Percentiles rank a stretch among this genome's conserved stretches.
phyloP scores from a whole-genome alignment of 2,329 filamentous ascomycete genomes.

The Aureobasidium mangrovei region DNA sequence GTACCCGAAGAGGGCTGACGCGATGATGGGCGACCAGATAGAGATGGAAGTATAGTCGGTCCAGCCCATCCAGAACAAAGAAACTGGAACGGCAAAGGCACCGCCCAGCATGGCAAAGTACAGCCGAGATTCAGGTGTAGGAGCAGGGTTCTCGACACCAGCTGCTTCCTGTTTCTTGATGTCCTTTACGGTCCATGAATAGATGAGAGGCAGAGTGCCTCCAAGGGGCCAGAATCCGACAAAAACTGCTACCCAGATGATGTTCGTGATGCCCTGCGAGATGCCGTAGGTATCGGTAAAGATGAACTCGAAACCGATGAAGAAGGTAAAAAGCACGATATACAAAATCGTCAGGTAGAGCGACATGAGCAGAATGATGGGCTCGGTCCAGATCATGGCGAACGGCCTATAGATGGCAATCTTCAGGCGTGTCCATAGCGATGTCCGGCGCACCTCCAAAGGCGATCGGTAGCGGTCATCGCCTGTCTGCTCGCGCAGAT shows the following conservation, averaged over 20 bases:
- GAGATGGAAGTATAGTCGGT: constrained; percentile 27
- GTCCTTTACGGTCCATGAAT: constrained; percentile 14
- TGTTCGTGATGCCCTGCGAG: constrained; percentile 33
- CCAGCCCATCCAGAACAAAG: constrained; percentile 42
- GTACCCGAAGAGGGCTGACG: constrained; percentile 37
- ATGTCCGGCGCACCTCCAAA: constrained; percentile 17
- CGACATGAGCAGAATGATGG: constrained; percentile 39
- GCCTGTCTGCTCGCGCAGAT: constrained; percentile 24
- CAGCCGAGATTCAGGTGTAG: constrained; percentile 31
- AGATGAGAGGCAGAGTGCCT: constrained; percentile 10
- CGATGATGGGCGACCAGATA: constrained; percentile 39
- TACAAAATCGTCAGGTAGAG: constrained; percentile 47
- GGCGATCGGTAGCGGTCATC: constrained; percentile 19
- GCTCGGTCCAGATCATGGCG: constrained; percentile 27
- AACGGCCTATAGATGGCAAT: constrained; percentile 18
- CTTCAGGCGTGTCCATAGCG: constrained; percentile 16
- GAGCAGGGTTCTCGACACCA: constrained; percentile 6
- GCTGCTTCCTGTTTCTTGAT: constrained; percentile 11
- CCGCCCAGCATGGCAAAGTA: constrained; percentile 38
- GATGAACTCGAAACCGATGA: constrained; percentile 44
- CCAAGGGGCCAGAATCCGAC: constrained; percentile 27
- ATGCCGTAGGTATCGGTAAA: constrained; percentile 39
- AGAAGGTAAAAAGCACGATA: constrained; percentile 46
- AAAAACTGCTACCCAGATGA: constrained; percentile 39
- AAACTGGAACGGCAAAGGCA: constrained; percentile 35